Evolutionary conservation across 1,139 yeast genomes (phyloP).

Genomic region (Pichia sp.): DNA sequence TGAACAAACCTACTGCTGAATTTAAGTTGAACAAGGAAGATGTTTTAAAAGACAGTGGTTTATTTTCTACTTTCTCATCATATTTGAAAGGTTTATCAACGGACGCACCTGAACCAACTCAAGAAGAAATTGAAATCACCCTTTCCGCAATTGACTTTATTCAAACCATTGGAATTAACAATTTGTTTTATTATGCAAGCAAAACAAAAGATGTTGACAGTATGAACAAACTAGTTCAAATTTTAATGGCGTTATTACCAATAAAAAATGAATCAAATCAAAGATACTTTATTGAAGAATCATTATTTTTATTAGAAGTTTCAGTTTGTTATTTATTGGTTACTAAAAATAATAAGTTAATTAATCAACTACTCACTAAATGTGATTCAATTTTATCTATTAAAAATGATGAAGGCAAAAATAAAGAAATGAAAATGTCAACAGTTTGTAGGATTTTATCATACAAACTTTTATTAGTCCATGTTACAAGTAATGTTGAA

Average conservation of each 20-base stretch:
- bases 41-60: slow-evolving; percentile 60
- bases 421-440: slow-evolving; percentile 16
- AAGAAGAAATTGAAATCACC: slow-evolving; percentile 84
- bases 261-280: slow-evolving; percentile 34
- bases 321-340: slow-evolving; percentile 45
- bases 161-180: slow-evolving; percentile 53
- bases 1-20: slow-evolving; percentile 61
- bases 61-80: slow-evolving; percentile 85
- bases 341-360: slow-evolving; percentile 35
- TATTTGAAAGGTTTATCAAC: slow-evolving; percentile 83
- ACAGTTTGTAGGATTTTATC: slow-evolving; percentile 27
- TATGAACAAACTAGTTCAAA: slow-evolving; percentile 28
- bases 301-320: slow-evolving; percentile 50
- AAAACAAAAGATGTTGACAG: slow-evolving; percentile 27
- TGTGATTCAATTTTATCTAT: slow-evolving; percentile 21
- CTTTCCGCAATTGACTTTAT: slow-evolving; percentile 78
- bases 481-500: slow-evolving; percentile 28
- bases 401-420: neutral
- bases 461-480: slow-evolving; percentile 38
- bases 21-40: slow-evolving; percentile 56
- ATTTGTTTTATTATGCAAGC: slow-evolving; percentile 40
- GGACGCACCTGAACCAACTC: slow-evolving; percentile 85
- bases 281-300: slow-evolving; percentile 47
- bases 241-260: slow-evolving; percentile 30
- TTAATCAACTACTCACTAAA: slow-evolving; percentile 19